Percentiles rank a stretch among this genome's conserved stretches.
These are phyloP conservation scores for Paragyromitra xinjiangensis DNA, from an alignment of 495 filamentous ascomycete species.

Conservation along the genomic window DNA sequence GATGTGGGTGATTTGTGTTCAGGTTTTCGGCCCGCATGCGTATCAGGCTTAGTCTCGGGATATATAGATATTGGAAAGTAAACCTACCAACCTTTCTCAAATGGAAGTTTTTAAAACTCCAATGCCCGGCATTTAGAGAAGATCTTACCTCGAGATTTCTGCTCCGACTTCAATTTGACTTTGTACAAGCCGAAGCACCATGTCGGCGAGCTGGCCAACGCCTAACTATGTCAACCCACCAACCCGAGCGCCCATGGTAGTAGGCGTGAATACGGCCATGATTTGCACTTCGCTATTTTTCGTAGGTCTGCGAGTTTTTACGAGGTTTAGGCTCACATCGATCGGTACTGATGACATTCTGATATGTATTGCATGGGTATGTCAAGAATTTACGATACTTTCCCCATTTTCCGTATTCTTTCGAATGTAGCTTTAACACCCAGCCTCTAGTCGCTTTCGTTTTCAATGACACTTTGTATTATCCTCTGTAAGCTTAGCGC, in stretches of 20 bases:
- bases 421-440: neutral
- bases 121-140: neutral
- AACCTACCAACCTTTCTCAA: neutral
- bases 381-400: neutral
- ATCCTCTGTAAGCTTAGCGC: constrained; percentile 8
- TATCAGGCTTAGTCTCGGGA: neutral
- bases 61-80: neutral
- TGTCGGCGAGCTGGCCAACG: constrained; percentile 10
- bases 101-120: neutral
- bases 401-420: neutral
- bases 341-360: constrained; percentile 21
- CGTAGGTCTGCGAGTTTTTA: constrained; percentile 27
- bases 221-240: constrained; percentile 44
- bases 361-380: constrained; percentile 39
- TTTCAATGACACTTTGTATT: constrained; percentile 14
- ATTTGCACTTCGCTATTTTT: constrained; percentile 11
- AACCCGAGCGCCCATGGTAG: constrained; percentile 27
- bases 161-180: neutral
- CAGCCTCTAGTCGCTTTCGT: constrained; percentile 16
- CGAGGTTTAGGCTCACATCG: constrained; percentile 22
- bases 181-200: constrained; percentile 1
- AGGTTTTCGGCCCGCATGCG: neutral
- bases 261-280: constrained; percentile 17
- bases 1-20: neutral
- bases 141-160: neutral